Evolutionary conservation across 2,329 filamentous ascomycete species (phyloP).

Genomic region (Calonectria fujianensis): DNA sequence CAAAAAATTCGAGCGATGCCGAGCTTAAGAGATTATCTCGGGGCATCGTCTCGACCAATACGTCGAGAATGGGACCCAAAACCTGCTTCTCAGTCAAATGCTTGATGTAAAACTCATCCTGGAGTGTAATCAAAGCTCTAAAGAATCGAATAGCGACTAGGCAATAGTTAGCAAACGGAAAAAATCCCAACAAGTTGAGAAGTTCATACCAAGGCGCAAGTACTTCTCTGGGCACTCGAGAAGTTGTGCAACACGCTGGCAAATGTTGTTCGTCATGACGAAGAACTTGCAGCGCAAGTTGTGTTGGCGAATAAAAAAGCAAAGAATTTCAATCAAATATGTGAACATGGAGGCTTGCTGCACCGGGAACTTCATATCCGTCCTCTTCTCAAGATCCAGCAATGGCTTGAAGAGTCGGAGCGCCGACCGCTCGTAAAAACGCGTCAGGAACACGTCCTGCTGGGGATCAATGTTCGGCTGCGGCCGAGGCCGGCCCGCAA

Average conservation of each 20-base stretch:
- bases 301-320: constrained; percentile 95
- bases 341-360: constrained; percentile 93
- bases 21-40: constrained; percentile 96
- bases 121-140: constrained; percentile 87
- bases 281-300: constrained; percentile 91
- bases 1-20: constrained; percentile 94
- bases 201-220: constrained; percentile 84
- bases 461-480: constrained; percentile 77
- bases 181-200: constrained; percentile 34
- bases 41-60: constrained; percentile 89
- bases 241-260: constrained; percentile 87
- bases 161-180: constrained; percentile 47
- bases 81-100: constrained; percentile 88
- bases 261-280: constrained; percentile 86
- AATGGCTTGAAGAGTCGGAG: constrained; percentile 90
- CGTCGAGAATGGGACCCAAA: constrained; percentile 88
- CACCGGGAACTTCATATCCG: constrained; percentile 82
- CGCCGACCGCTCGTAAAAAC: constrained; percentile 93
- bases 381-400: constrained; percentile 83
- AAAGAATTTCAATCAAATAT: constrained; percentile 93
- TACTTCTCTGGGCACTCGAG: constrained; percentile 92
- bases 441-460: constrained; percentile 88
- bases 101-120: constrained; percentile 93
- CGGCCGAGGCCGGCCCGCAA: constrained; percentile 77
- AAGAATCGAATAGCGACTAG: constrained; percentile 94